These are phyloP conservation scores for Symbiodinium natans DNA, from an alignment of 73 alveolate genomes.

Conservation along the genomic window DNA sequence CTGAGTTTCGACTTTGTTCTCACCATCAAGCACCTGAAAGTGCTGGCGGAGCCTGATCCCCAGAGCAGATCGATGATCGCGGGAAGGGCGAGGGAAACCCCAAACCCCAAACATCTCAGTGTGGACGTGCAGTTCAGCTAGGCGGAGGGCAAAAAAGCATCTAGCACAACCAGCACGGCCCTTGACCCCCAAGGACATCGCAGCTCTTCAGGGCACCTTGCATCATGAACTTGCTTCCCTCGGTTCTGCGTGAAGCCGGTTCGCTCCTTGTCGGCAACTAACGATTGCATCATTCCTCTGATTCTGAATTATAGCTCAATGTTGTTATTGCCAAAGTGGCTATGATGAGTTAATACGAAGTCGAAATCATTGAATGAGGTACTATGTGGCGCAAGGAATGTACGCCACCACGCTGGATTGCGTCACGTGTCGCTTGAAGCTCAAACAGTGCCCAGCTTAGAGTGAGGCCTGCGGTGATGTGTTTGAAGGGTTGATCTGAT, in stretches of 20 bases:
- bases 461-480: no score
- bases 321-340: no score
- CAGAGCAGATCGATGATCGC: not conserved
- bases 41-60: conserved; percentile 28
- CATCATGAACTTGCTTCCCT: conserved; percentile 38
- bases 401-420: conserved; percentile 62
- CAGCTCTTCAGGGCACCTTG: conserved; percentile 46
- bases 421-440: conserved; percentile 60
- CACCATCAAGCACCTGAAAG: conserved; percentile 25
- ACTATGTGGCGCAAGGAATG: conserved; percentile 70
- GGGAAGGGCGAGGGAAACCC: not conserved
- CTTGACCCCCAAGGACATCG: conserved; percentile 24
- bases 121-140: no score
- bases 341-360: no score
- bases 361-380: not conserved
- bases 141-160: not conserved
- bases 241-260: conserved; percentile 51
- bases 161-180: not conserved
- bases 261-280: conserved; percentile 15
- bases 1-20: conserved; percentile 55
- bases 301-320: no score
- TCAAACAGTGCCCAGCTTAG: conserved; percentile 23
- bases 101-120: not conserved
- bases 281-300: no score
- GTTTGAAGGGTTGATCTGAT: no score